Base-by-base conservation (phyloP, 495 filamentous ascomycete genomes). In the Viridothelium virens region DNA sequence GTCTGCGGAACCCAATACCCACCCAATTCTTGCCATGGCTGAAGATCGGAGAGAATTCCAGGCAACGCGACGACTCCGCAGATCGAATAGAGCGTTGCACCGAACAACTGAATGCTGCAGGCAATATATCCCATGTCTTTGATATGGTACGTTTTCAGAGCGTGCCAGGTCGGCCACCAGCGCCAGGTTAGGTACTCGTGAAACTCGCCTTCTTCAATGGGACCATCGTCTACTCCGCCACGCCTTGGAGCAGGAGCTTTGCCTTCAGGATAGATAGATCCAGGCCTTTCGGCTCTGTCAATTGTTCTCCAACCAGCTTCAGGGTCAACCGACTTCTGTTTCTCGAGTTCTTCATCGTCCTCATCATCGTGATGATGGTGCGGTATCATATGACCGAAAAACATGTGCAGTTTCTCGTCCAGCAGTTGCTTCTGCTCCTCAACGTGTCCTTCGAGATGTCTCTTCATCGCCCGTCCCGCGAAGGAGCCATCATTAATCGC, bases 151-250 rank as follows among this genome's bases (percentile, higher is more conserved):
- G 63, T 68, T 6, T 61, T 37, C 7, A 70, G 66, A 6, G 63
- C 63, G 11, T 68, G 62, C 69, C 69, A 71, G 50, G 69, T 69
- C 38, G 69, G 69, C 66, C 66, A 71, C 67, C 67, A 71, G 38
- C 67, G 63, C 67, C 67, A 71, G 25, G 61, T 63, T 38, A 65
- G 34, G 48, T 68, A 65, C 34, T 65, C 66, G 31, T 50, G 63
- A 36, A 53, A 53, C 33, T 41, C 39, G 38, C 67, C 66, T 46
- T 66, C 67, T 53, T 65, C 64, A 3, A 50, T 63, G 38, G 66
- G 66, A 44, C 69, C 69, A 3, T 56, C 6, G 33, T 68, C 69
- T 25, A 70, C 34, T 36, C 59, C 66, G 36, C 63, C 66, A 46
- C 69, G 48, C 14, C 66, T 46, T 34, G 66, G 66, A 34, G 69